Evolutionary conservation across 352 stramenopile species (phyloP).

Genomic region (Globisporangium abappressorium): DNA sequence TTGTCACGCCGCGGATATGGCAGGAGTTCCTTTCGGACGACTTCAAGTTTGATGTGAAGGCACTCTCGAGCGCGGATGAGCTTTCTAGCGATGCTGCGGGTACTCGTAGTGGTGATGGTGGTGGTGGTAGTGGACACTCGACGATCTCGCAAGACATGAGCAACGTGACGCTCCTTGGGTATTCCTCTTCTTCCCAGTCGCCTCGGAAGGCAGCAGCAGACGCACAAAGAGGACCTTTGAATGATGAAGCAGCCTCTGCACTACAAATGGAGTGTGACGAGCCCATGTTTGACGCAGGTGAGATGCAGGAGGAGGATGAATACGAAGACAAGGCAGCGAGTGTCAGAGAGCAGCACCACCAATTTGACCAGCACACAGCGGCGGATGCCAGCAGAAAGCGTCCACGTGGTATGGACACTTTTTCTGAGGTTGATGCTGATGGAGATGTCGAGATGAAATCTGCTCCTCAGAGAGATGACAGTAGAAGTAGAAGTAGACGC

Average conservation of each 20-base stretch:
- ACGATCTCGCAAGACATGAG: conserved; percentile 18
- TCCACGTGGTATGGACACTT: not conserved
- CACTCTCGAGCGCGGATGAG: conserved; percentile 4
- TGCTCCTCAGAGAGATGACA: not conserved
- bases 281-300: conserved; percentile 5
- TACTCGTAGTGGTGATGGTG: not conserved
- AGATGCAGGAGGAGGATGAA: not conserved
- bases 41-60: conserved; percentile 58
- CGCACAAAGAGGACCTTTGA: not conserved
- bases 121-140: conserved; percentile 4
- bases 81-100: not conserved
- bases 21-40: conserved; percentile 70
- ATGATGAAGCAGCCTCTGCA: not conserved
- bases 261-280: conserved; percentile 12
- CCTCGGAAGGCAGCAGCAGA: not conserved
- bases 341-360: not conserved
- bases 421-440: not conserved
- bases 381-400: not conserved
- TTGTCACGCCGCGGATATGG: conserved; percentile 55
- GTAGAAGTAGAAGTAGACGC: not conserved
- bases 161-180: conserved; percentile 5
- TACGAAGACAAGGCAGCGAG: not conserved
- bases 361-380: not conserved
- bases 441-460: conserved; percentile 1
- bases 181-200: not conserved